Evolutionary conservation across 2,329 filamentous ascomycete genomes (phyloP), one percentile per base, ranked within the genome.

Genomic region (Akanthomyces dipterigenus): DNA sequence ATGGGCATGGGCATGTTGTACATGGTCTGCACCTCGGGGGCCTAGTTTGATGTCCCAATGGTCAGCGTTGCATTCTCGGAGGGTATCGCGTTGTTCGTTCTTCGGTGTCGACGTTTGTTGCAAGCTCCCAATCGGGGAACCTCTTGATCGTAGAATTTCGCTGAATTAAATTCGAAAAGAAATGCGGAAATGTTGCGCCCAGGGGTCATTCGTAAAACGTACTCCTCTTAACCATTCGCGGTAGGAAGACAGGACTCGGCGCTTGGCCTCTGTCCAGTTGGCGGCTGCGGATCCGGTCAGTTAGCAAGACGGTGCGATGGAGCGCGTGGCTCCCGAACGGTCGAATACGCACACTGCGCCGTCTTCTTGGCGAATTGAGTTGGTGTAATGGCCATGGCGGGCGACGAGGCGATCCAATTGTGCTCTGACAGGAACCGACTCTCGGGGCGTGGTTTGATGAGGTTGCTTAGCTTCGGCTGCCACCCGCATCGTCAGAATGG

Each of bases 201-300:
- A 45, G 7, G 38, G 26, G 26, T 5, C 34, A n/a, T 64, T 36
- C 60, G 61, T 36, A 46, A 57, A 55, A 88, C 93, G 74, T 88
- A 99, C 95, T 77, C 91, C 88, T 82, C 95, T 88, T 70, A 98
- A 85, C 95, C 95, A 99, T 81, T 93, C 89, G 75, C 95, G 85
- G 81, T 99, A 99, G 70, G 90, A 89, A 73, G 87, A 86, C 69
- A 97, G 78, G 66, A 97, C 95, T 82, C 93, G 87, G 75, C 81
- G 82, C 78, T 90, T 91, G 70, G 93, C 93, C 82, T 98, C 92
- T 70, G 78, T 73, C 92, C 90, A 96, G 82, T 89, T 96, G 79
- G 85, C 81, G 74, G 93, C 93, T 97, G 75, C 58, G 36, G 31
- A 14, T 26, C 14, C 38, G 9, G 26, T 7, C 20, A 28, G 56